Conservation (phyloP, 2,329 filamentous ascomycete species). For the Alternaria hordeiaustralica region DNA sequence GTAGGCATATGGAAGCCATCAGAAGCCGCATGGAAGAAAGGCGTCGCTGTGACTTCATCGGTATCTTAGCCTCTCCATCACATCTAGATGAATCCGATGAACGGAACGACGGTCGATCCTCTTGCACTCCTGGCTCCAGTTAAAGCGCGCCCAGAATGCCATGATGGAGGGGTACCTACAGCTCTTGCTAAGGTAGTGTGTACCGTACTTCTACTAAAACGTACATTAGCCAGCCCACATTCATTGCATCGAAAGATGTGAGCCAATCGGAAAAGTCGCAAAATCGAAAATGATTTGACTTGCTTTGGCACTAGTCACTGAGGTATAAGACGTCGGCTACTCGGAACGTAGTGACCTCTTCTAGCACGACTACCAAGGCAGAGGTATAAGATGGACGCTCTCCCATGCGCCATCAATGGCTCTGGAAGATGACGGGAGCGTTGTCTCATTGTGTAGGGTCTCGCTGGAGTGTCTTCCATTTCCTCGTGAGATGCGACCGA, state of each 20-base stretch:
- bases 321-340: not conserved
- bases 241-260: not conserved
- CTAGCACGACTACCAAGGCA: not conserved
- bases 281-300: not conserved
- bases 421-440: not conserved
- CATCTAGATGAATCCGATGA: too few relatives aligned
- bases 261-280: not conserved
- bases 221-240: not conserved
- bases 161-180: not conserved
- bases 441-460: not conserved
- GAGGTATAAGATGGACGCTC: not conserved
- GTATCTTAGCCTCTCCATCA: not conserved
- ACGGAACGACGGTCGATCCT: not conserved
- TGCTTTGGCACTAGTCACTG: not conserved
- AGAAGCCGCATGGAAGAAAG: not conserved
- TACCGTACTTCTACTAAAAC: not conserved
- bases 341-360: not conserved
- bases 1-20: not conserved
- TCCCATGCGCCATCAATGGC: not conserved
- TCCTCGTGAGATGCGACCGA: not conserved
- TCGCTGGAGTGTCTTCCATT: not conserved
- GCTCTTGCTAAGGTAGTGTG: not conserved
- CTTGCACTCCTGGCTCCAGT: not conserved
- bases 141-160: not conserved
- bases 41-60: not conserved